Evolutionary conservation across 2,329 filamentous ascomycete species (phyloP).

Genomic region (Fusarium udum): DNA sequence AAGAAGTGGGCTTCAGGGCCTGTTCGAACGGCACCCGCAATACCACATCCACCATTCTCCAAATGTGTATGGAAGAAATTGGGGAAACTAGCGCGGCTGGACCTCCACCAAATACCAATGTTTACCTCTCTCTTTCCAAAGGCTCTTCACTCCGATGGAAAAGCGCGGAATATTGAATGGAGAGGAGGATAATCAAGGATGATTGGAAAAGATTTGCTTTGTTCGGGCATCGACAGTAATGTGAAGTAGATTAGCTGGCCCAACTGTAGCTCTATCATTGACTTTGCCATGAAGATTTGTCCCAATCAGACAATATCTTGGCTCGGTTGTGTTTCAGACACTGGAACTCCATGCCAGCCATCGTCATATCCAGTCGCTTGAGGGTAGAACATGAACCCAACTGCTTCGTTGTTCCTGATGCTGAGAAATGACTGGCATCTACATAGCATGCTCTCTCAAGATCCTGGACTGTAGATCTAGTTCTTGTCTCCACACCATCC

Average conservation of each 20-base stretch:
- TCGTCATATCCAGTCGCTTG: conserved; percentile 5
- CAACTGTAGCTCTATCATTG: conserved; percentile 7
- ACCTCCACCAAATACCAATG: conserved; percentile 13
- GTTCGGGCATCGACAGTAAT: conserved; percentile 35
- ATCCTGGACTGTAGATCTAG: conserved; percentile 44
- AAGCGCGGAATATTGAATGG: conserved; percentile 4
- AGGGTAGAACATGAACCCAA: not conserved
- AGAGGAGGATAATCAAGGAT: not conserved
- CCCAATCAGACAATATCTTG: conserved; percentile 9
- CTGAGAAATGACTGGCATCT: conserved; percentile 7
- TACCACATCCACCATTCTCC: conserved; percentile 39
- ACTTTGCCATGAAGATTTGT: conserved; percentile 3
- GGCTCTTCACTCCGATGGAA: not conserved
- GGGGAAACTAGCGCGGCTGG: conserved; percentile 19
- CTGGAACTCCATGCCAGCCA: not conserved
- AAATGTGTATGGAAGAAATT: conserved; percentile 33
- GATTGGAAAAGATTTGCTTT: conserved; percentile 17
- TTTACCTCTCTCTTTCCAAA: not conserved
- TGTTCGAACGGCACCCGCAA: conserved; percentile 36
- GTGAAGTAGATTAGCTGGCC: conserved; percentile 4
- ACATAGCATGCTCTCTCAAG: conserved; percentile 21
- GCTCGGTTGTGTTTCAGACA: conserved; percentile 13
- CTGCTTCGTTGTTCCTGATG: conserved; percentile 5
- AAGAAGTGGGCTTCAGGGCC: conserved; percentile 32
- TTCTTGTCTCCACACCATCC: conserved; percentile 35